phyloP scores from a whole-genome alignment of 495 filamentous ascomycete genomes.

The Amniculicola lignicola region DNA sequence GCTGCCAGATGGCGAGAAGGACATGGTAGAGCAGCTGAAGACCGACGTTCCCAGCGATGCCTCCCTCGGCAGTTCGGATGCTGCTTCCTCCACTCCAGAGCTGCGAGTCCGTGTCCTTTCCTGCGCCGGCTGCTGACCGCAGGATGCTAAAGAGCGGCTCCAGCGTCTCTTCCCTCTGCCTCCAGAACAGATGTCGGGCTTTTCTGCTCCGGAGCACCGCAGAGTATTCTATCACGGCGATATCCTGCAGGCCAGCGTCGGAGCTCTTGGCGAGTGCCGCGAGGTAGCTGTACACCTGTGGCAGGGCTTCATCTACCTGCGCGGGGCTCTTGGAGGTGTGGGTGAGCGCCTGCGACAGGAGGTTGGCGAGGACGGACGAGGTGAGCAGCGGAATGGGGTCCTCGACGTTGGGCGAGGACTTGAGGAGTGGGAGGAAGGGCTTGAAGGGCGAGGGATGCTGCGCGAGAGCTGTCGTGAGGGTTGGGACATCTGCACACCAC shows the following conservation, averaged over 20 bases:
- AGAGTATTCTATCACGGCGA: constrained; percentile 89
- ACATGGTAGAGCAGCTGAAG: constrained; percentile 94
- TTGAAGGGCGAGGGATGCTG: constrained; percentile 75
- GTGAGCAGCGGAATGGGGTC: constrained; percentile 86
- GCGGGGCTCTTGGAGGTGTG: constrained; percentile 52
- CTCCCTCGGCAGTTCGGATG: constrained; percentile 57
- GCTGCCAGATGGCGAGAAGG: constrained; percentile 87
- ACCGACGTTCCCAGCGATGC: constrained; percentile 76
- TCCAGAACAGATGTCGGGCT: constrained; percentile 84
- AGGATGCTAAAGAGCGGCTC: constrained; percentile 79
- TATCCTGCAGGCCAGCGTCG: constrained; percentile 88
- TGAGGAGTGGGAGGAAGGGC: constrained; percentile 80
- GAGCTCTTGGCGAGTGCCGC: constrained; percentile 75
- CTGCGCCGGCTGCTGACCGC: constrained; percentile 67
- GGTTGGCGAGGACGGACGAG: constrained; percentile 77
- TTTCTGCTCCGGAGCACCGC: constrained; percentile 71
- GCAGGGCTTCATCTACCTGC: constrained; percentile 70
- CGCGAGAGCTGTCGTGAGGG: constrained; percentile 69
- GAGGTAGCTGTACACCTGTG: constrained; percentile 83
- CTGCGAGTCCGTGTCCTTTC: constrained; percentile 63
- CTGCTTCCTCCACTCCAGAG: constrained; percentile 60
- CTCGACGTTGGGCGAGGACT: constrained; percentile 67
- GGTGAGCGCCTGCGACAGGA: constrained; percentile 69
- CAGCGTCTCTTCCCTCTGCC: constrained; percentile 76
- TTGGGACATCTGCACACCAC: constrained; percentile 63